Base-by-base conservation (phyloP, 331 rosid genomes). In the Pyrus hybrid region DNA sequence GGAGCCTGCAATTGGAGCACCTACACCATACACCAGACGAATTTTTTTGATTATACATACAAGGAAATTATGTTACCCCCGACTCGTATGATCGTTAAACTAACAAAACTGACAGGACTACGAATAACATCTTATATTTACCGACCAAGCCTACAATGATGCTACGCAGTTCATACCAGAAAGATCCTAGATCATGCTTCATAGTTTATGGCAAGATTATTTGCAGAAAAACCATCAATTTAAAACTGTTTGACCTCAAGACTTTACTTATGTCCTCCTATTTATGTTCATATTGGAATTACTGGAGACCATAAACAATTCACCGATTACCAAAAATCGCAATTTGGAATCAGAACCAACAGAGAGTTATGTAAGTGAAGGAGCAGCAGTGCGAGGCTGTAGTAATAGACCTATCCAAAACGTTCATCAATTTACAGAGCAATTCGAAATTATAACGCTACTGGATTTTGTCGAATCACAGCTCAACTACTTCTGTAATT, bases 1-100 rank as follows among this genome's bases (percentile, higher is more conserved):
- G 28, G 97, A 90, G 16, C 99, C 99, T n/a, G 99, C 90, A 75
- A 92, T 89, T 25, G 97, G 99, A 3, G 96, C 97, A 21, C 98
- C 98, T 93, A 88, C 70, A 61, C 45, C 67, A 29, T 25, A 33
- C 30, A n/a, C 47, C 16, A 12, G 7, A 68, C 14, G 7, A 22
- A n/a, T 29, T 21, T 56, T 63, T 29, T 18, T 5, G 25, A 14
- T 41, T 11, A 11, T 11, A 41, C 14, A 43, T 43, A 25, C 1
- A 4, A 77, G 9, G 61, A 69, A 62, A 25, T 25, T 62, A 26
- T 7, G 28, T 11, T 41, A 16, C 63, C 26, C 13, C 63, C 1
- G 1, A 2, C 66, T 61, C 2, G 7, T 0, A 12, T 23, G 30
- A 8, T 28, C 68, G 1, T 32, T 1, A 17, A 30, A 32, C 41